Evolutionary conservation across 495 filamentous ascomycete genomes (phyloP).

Genomic region (Aspergillus diversus): DNA sequence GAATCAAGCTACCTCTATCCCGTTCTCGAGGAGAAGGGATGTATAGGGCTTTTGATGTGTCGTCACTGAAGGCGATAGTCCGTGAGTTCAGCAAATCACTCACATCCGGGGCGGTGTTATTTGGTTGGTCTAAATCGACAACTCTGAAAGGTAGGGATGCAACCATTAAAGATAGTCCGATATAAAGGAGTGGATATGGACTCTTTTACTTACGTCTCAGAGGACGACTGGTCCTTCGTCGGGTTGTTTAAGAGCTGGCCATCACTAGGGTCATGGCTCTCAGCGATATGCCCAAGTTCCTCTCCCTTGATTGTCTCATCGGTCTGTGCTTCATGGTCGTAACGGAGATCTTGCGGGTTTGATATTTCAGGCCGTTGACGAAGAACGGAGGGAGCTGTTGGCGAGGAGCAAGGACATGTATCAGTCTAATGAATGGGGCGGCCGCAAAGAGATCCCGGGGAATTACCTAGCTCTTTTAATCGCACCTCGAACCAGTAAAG

Average conservation of each 20-base stretch:
- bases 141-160: neutral
- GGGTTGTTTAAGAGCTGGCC: neutral
- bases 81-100: conserved; percentile 1
- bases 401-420: neutral
- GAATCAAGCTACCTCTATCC: conserved; percentile 31
- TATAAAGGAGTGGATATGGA: neutral
- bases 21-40: conserved; percentile 39
- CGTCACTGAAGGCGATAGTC: conserved; percentile 25
- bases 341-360: neutral
- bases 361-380: conserved; percentile 6
- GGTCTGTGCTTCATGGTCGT: conserved; percentile 18
- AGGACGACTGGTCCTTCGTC: neutral
- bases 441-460: neutral
- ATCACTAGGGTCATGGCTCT: neutral
- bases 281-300: neutral
- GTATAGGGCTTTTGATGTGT: conserved; percentile 35
- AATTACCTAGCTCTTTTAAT: conserved; percentile 24
- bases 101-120: neutral
- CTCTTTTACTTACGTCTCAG: conserved; percentile 6
- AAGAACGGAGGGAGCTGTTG: conserved; percentile 18
- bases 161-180: neutral
- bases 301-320: neutral
- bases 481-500: conserved; percentile 41
- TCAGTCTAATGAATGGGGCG: neutral
- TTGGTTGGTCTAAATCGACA: neutral